phyloP scores from a whole-genome alignment of 2,329 filamentous ascomycete genomes.

The Fusarium humuli region DNA sequence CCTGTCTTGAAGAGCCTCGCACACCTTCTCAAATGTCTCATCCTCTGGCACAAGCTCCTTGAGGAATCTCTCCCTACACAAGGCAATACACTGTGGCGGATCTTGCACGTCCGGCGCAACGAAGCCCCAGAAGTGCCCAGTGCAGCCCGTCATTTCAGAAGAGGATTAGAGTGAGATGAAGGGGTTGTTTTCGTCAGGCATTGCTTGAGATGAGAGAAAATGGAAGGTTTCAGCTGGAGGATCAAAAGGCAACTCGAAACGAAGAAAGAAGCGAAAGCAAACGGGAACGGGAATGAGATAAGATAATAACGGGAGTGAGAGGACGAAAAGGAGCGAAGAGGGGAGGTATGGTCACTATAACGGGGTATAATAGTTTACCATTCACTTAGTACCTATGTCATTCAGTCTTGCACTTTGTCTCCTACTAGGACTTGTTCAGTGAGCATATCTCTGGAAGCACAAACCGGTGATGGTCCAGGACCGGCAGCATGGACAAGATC shows the following conservation, averaged over 20 bases:
- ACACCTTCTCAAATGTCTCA: slow-evolving; percentile 50
- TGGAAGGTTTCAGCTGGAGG: slow-evolving; percentile 36
- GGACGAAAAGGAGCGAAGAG: slow-evolving; percentile 14
- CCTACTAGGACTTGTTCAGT: not conserved
- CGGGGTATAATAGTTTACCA: not conserved
- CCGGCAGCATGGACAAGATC: slow-evolving; percentile 43
- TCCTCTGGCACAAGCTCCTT: slow-evolving; percentile 42
- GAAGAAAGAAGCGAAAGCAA: slow-evolving; percentile 23
- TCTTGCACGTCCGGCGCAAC: slow-evolving; percentile 48
- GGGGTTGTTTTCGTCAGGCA: slow-evolving; percentile 18
- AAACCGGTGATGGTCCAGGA: slow-evolving; percentile 36
- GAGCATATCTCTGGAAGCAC: slow-evolving; percentile 21
- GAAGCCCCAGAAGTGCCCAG: slow-evolving; percentile 47
- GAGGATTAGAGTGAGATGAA: not conserved
- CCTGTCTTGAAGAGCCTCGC: slow-evolving; percentile 49
- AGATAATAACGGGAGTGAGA: slow-evolving; percentile 8
- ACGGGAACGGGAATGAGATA: not conserved
- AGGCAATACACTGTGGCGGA: slow-evolving; percentile 50
- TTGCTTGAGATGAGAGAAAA: slow-evolving; percentile 8
- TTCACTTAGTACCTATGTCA: not conserved
- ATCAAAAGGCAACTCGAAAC: slow-evolving; percentile 41
- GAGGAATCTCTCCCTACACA: slow-evolving; percentile 52
- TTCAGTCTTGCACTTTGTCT: not conserved
- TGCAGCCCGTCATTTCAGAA: slow-evolving; percentile 33
- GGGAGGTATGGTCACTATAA: slow-evolving; percentile 1